These are phyloP conservation scores for Thymus quinquecostatus DNA, from an alignment of 257 asterid species.

Conservation along the genomic window DNA sequence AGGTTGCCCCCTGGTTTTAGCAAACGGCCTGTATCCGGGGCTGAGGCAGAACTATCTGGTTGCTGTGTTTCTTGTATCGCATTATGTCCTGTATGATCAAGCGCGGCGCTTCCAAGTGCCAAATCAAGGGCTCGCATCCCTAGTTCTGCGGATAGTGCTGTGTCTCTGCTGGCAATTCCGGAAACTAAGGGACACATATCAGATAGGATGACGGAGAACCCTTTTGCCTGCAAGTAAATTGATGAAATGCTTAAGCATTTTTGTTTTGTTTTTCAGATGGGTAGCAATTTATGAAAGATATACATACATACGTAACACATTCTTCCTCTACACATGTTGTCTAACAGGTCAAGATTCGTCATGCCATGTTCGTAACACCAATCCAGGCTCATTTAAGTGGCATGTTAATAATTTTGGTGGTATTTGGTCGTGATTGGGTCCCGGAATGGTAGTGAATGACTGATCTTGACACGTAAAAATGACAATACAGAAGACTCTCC, in stretches of 20 bases:
- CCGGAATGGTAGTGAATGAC: not conserved
- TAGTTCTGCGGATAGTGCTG: constrained; percentile 78
- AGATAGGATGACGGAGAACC: constrained; percentile 79
- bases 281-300: not conserved
- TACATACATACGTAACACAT: not conserved
- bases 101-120: constrained; percentile 64
- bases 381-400: not conserved
- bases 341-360: not conserved
- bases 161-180: constrained; percentile 78
- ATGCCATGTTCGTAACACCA: not conserved
- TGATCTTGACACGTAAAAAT: not conserved
- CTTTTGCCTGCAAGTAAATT: constrained; percentile 61
- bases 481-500: not conserved
- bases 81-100: constrained; percentile 27
- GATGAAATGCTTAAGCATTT: not conserved
- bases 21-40: constrained; percentile 39
- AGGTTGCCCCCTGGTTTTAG: constrained; percentile 77
- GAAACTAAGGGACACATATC: constrained; percentile 94
- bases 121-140: constrained; percentile 79
- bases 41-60: constrained; percentile 26
- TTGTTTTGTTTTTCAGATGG: not conserved
- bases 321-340: not conserved
- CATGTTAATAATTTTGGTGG: no score
- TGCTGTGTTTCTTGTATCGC: constrained; percentile 27
- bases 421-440: not conserved